phyloP scores from a whole-genome alignment of 805 yeast genomes.

The Sugiyamaella qingdaonensis region DNA sequence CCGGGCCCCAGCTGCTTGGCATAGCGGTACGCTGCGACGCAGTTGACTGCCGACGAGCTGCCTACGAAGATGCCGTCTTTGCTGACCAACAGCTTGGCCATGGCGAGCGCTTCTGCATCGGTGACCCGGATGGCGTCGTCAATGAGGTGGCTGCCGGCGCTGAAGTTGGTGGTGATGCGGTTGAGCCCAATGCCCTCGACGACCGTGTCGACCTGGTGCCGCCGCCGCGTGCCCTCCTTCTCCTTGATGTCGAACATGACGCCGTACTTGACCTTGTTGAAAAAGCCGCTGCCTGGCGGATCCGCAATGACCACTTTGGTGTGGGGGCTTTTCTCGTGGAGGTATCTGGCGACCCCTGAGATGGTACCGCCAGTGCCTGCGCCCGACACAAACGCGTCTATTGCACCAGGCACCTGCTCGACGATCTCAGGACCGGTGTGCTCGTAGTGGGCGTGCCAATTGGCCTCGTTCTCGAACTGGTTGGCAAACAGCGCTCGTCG shows the following conservation, averaged over 20 bases:
- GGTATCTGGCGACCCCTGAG: slow-evolving; percentile 78
- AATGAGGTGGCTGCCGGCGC: slow-evolving; percentile 61
- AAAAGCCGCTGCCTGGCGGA: slow-evolving; percentile 94
- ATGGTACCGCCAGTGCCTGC: slow-evolving; percentile 98
- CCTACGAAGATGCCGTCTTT: slow-evolving; percentile 91
- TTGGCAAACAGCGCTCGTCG: slow-evolving; percentile 79
- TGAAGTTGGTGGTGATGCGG: slow-evolving; percentile 77
- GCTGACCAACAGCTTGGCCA: slow-evolving; percentile 80
- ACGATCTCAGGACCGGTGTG: slow-evolving; percentile 95
- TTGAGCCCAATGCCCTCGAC: slow-evolving; percentile 94
- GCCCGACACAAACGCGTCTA: slow-evolving; percentile 82
- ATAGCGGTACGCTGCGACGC: slow-evolving; percentile 76
- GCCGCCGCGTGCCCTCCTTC: slow-evolving; percentile 85
- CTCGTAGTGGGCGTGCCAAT: slow-evolving; percentile 78
- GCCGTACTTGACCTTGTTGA: slow-evolving; percentile 77
- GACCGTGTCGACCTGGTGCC: slow-evolving; percentile 94
- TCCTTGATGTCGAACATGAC: slow-evolving; percentile 91
- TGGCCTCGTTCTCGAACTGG: slow-evolving; percentile 89
- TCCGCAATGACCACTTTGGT: slow-evolving; percentile 72
- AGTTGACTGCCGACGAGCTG: slow-evolving; percentile 87
- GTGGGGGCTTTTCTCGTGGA: slow-evolving; percentile 47
- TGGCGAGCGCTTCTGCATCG: slow-evolving; percentile 75
- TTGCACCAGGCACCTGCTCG: slow-evolving; percentile 50
- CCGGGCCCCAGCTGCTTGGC: slow-evolving; percentile 54
- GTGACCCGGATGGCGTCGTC: slow-evolving; percentile 77